These are phyloP conservation scores for Combretum micranthum DNA, from an alignment of 345 rosid genomes.

Conservation along the genomic window DNA sequence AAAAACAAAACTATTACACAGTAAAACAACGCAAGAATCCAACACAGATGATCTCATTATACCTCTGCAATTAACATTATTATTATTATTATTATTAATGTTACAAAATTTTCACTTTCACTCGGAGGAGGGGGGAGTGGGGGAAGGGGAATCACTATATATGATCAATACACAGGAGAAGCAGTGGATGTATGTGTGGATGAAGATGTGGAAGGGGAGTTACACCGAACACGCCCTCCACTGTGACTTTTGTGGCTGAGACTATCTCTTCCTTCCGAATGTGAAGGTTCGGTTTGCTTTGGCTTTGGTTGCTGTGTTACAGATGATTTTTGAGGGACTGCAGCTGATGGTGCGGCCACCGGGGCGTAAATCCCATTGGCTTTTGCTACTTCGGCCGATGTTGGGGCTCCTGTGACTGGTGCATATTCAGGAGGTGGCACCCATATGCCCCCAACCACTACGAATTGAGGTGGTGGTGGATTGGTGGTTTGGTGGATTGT, in stretches of 20 bases:
- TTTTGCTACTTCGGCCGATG: constrained; percentile 20
- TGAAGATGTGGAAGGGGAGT: constrained; percentile 61
- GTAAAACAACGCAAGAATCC: too few species aligned
- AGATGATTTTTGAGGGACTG: constrained; percentile 7
- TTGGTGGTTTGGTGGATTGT: constrained; percentile 31
- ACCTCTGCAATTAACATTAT: too few species aligned
- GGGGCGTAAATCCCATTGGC: constrained; percentile 38
- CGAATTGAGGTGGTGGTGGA: constrained; percentile 64
- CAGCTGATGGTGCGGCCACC: constrained; percentile 13
- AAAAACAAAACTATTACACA: too few species aligned
- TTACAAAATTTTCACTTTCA: constrained; percentile 21
- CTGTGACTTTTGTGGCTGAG: too few species aligned
- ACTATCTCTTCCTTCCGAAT: constrained; percentile 44
- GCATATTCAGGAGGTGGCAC: constrained; percentile 58
- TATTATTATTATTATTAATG: too few species aligned
- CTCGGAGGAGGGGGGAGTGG: too few species aligned
- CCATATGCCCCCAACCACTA: constrained; percentile 94
- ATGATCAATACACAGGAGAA: constrained; percentile 29
- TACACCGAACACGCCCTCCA: constrained; percentile 30
- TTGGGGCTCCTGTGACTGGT: constrained; percentile 25
- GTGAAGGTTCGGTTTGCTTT: constrained; percentile 20
- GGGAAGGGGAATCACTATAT: background rate
- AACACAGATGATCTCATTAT: too few species aligned
- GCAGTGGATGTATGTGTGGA: constrained; percentile 55
- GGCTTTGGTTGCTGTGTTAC: constrained; percentile 5